phyloP scores from a whole-genome alignment of 306 rosid species.

The Ceratonia siliqua region DNA sequence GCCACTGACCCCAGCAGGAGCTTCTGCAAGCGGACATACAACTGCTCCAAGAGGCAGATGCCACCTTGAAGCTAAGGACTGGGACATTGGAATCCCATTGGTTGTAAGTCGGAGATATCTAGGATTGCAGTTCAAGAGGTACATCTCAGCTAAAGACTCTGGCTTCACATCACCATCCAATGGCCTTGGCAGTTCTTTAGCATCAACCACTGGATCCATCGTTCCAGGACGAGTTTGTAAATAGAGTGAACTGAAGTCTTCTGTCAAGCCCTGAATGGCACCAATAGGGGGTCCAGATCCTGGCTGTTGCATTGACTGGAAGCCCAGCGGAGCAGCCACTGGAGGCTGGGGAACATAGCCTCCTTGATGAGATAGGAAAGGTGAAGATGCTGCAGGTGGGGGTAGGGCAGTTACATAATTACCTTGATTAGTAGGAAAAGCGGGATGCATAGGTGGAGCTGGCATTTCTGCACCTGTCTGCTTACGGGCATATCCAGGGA shows the following conservation, averaged over 20 bases:
- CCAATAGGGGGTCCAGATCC: slow-evolving; percentile 63
- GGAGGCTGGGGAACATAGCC: slow-evolving; percentile 59
- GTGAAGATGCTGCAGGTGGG: slow-evolving; percentile 44
- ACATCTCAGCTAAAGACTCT: slow-evolving; percentile 52
- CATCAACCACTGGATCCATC: slow-evolving; percentile 71
- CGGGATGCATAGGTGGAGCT: slow-evolving; percentile 56
- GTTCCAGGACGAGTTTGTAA: slow-evolving; percentile 88
- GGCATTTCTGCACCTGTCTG: slow-evolving; percentile 58
- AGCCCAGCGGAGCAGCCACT: slow-evolving; percentile 58
- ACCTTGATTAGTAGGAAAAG: slow-evolving; percentile 60
- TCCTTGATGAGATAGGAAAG: slow-evolving; percentile 64
- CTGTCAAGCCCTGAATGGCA: slow-evolving; percentile 71
- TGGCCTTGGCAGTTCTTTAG: slow-evolving; percentile 83
- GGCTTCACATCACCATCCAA: slow-evolving; percentile 81
- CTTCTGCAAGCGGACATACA: slow-evolving; percentile 94
- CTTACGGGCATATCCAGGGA: slow-evolving; percentile 65
- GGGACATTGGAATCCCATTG: slow-evolving; percentile 82
- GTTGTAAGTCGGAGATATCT: slow-evolving; percentile 86
- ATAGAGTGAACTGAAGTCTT: slow-evolving; percentile 82
- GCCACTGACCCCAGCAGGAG: slow-evolving; percentile 79
- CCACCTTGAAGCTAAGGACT: slow-evolving; percentile 96
- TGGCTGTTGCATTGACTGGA: slow-evolving; percentile 60
- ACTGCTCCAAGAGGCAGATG: slow-evolving; percentile 97
- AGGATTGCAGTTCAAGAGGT: slow-evolving; percentile 73
- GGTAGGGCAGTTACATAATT: slow-evolving; percentile 45